Evolutionary conservation across 2,329 filamentous ascomycete genomes (phyloP), one percentile per base, ranked within the genome.

Genomic region (Colletotrichum endophyticum): DNA sequence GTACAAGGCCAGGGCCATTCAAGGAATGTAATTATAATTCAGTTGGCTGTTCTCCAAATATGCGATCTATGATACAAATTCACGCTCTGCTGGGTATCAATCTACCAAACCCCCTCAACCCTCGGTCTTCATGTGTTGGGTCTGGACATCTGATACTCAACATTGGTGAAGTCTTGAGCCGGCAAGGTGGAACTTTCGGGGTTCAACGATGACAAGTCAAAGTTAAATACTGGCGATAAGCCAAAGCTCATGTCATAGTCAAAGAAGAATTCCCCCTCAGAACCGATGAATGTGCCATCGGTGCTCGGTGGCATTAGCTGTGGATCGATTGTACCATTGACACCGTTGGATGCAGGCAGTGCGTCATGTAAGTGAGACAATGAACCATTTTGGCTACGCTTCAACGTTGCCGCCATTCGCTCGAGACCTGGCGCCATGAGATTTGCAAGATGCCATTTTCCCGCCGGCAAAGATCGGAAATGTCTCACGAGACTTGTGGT

Each of bases 1-100:
- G 15, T 92, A 92, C 82, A 76, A 86, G 27, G 87, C 89, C 0
- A 88, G 89, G 81, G 76, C 77, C 8, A 78, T 86, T n/a, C 74
- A 80, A 15, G 85, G 85, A 27, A 80, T 80, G 78, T 78, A 53
- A 25, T 39, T 59, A 19, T 19, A 62, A 66, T 62, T 62, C 30
- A 39, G 2, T 27, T 19, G 12, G 13, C 27, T 30, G n/a, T 8
- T 22, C 2, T 53, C 11, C n/a, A 7, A 53, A 13, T 53, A 53
- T 49, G 44, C 44, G 22, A 53, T 3, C 44, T 53, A 53, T 53
- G 44, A 53, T 53, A 53, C 11, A 53, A 22, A 22, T 13, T 2
- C 2, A 2, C 44, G n/a, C 19, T 22, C 9, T 13, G 11, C n/a
- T n/a, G 44, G 44, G 44, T 53, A 53, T 53, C 44, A 53, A 22